Base-by-base conservation (phyloP, 352 stramenopile species). In the Globisporangium iwayamae region DNA sequence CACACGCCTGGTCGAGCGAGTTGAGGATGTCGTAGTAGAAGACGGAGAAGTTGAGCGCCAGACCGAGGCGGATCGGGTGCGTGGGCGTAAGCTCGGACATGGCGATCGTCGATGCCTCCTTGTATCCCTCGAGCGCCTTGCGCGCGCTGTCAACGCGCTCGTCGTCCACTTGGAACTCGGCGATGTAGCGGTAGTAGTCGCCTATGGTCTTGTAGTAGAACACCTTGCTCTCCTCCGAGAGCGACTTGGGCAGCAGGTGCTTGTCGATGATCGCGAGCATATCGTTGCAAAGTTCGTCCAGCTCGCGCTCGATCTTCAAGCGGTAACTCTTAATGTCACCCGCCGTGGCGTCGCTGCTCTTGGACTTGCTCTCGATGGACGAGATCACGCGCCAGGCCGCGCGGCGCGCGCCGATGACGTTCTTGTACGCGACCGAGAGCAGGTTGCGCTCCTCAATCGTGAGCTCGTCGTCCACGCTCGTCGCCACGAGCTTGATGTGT, bases 191-290 rank as follows among this genome's bases (percentile, higher is more conserved):
- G 88, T 99, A 95, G 90, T 99, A 99, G 85, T 99, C 97, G 60
- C 97, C 97, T 87, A 99, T 99, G 96, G 99, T 99, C 93, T 99
- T 99, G 93, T 99, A 99, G 91, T 99, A 99, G 79, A 99, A 97
- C 58, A 99, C 92, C 69, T 97, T 98, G 46, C 93, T 97, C 73
- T 99, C 97, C 59, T 99, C 97, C 7, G 97, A 97, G 73, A 98
- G 97, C 70, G 88, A 93, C 72, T 99, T 99, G 28, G 98, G 96
- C 76, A 99, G 99, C 56, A 97, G 65, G 54, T 93, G 75, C 74
- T 98, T 98, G 83, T 99, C 98, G 78, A 93, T 98, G 79, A 98
- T 98, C 85, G 99, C 99, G 65, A 99, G 97, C 18, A 96, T 98
- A 53, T 99, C 96, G 65, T 96, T 89, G 67, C 98, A 91, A 74